A percentile compares a stretch with the other conserved stretches of the same genome.
These are phyloP conservation scores for Metschnikowia cerradonensis DNA, from an alignment of 805 yeast genomes.

Conservation along the genomic window DNA sequence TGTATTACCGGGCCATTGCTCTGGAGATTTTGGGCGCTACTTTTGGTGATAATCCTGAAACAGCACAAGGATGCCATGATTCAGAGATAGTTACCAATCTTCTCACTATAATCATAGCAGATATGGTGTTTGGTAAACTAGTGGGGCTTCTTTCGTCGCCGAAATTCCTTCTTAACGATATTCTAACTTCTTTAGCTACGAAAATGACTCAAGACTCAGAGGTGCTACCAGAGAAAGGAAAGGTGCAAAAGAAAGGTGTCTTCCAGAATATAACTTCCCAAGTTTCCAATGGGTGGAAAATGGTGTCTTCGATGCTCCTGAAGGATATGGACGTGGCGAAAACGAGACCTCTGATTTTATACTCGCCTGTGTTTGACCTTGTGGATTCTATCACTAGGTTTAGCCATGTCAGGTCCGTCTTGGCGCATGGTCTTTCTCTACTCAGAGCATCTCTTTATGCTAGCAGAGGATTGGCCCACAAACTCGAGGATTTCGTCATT, in stretches of 20 bases:
- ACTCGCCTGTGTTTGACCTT: slow-evolving; percentile 19
- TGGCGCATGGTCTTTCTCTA: slow-evolving; percentile 10
- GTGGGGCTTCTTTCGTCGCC: slow-evolving; percentile 12
- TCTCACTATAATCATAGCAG: slow-evolving; percentile 14
- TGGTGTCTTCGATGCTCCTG: neutral
- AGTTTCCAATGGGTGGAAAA: neutral
- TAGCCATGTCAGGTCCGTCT: slow-evolving; percentile 18
- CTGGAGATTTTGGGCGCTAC: slow-evolving; percentile 7
- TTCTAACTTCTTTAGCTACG: neutral
- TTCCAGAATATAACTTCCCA: neutral
- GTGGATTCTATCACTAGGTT: slow-evolving; percentile 18
- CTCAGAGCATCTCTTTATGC: slow-evolving; percentile 4
- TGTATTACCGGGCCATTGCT: slow-evolving; percentile 10
- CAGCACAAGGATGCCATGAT: slow-evolving; percentile 6
- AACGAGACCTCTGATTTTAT: slow-evolving; percentile 1
- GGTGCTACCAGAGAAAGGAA: neutral
- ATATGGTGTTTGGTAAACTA: slow-evolving; percentile 13
- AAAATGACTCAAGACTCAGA: neutral
- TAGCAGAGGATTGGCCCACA: slow-evolving; percentile 1
- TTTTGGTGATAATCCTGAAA: slow-evolving; percentile 1
- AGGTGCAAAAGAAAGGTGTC: too few relatives aligned
- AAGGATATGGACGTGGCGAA: neutral
- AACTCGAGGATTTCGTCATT: slow-evolving; percentile 8
- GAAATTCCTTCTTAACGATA: slow-evolving; percentile 5
- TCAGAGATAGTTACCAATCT: slow-evolving; percentile 13